Conservation (phyloP, 352 stramenopile species). For the Blastocystis sp. region DNA sequence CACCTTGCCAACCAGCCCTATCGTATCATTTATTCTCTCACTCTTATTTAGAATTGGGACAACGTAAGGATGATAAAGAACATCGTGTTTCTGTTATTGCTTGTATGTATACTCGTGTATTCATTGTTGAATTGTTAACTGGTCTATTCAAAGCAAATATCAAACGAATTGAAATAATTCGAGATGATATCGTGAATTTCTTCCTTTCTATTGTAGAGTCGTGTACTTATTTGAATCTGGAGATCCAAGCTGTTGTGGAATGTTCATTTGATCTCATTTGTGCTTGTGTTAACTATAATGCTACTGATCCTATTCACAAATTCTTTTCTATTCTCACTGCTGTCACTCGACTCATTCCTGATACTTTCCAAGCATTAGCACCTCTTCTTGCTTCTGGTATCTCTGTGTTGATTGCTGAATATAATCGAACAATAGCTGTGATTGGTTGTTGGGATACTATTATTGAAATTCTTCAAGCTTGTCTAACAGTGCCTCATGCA, state of each 20-base stretch:
- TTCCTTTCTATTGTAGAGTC: not conserved
- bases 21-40: not conserved
- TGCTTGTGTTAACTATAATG: not conserved
- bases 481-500: not conserved
- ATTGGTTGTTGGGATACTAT: slow-evolving; percentile 45
- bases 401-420: not conserved
- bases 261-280: slow-evolving; percentile 44
- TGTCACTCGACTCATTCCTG: not conserved
- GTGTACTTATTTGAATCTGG: slow-evolving; percentile 26
- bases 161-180: not conserved
- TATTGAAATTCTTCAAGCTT: not conserved
- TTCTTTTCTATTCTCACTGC: not conserved
- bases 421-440: not conserved
- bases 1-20: slow-evolving; percentile 28
- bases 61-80: slow-evolving; percentile 34
- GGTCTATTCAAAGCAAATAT: slow-evolving; percentile 56
- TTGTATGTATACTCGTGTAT: slow-evolving; percentile 42
- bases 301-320: slow-evolving; percentile 10
- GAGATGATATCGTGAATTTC: slow-evolving; percentile 15
- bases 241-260: slow-evolving; percentile 21
- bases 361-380: slow-evolving; percentile 30
- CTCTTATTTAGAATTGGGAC: slow-evolving; percentile 20
- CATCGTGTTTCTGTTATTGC: slow-evolving; percentile 28
- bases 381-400: not conserved
- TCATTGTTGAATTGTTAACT: slow-evolving; percentile 45